Conservation (phyloP, 257 asterid genomes). For the Rauvolfia tetraphylla region DNA sequence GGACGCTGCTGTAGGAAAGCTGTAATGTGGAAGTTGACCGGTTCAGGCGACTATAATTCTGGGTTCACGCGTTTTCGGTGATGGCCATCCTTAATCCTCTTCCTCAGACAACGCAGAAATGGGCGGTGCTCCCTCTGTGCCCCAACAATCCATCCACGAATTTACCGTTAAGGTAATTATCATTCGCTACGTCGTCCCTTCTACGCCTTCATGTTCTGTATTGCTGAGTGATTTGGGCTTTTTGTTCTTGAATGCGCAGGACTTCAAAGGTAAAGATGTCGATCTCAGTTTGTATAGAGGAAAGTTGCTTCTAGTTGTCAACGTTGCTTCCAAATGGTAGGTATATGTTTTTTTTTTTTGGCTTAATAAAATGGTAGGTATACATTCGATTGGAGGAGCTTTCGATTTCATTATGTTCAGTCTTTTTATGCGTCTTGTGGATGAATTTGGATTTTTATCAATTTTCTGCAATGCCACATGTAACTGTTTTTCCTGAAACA, state of each 20-base stretch:
- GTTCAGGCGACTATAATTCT: not conserved
- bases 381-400: not conserved
- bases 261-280: constrained; percentile 59
- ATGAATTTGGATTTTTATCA: not conserved
- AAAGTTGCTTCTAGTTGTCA: constrained; percentile 83
- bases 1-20: not conserved
- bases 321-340: constrained; percentile 97
- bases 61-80: not conserved
- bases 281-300: constrained; percentile 60
- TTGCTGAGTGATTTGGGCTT: not conserved
- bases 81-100: not conserved
- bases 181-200: not conserved
- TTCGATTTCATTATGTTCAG: not conserved
- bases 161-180: constrained; percentile 60
- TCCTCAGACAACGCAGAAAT: not conserved
- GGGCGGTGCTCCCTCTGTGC: constrained; percentile 25
- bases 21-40: not conserved
- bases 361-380: too few species aligned
- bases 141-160: constrained; percentile 66
- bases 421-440: not conserved
- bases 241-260: constrained; percentile 32
- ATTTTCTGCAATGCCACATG: constrained; percentile 6
- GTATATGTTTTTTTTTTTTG: too few species aligned
- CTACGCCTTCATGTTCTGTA: not conserved
- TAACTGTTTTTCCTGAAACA: constrained; percentile 32